A percentile compares a stretch with the other conserved stretches of the same genome.
phyloP scores from a whole-genome alignment of 1,284 basidiomycete genomes.

The Apiotrichum sp. region DNA sequence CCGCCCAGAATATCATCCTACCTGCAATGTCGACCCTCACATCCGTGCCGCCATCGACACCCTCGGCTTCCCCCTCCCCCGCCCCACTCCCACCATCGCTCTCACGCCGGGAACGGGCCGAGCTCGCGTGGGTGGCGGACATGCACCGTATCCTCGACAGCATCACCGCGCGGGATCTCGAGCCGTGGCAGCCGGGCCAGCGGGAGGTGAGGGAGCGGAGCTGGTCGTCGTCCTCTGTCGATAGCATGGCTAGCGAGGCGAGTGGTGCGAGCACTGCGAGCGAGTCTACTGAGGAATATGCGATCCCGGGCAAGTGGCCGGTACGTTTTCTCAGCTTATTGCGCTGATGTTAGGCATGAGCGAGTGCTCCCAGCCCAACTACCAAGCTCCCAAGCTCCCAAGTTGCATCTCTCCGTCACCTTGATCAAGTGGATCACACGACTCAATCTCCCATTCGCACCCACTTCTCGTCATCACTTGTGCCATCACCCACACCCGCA shows the following conservation, averaged over 20 bases:
- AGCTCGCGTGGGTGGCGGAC: neutral
- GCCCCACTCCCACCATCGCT: neutral
- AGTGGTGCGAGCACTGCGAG: neutral
- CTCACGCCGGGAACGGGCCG: neutral
- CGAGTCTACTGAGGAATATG: no score
- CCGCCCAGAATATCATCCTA: no score
- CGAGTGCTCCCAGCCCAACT: no score
- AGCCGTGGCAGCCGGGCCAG: neutral
- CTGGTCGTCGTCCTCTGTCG: neutral
- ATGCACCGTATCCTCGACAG: neutral
- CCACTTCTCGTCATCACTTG: no score
- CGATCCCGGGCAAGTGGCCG: no score
- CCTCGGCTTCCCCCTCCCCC: neutral
- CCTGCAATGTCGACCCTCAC: neutral
- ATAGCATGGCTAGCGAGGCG: neutral
- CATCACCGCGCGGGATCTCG: neutral
- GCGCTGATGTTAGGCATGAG: no score
- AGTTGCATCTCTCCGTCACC: no score
- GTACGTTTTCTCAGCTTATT: no score
- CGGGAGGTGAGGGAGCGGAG: neutral
- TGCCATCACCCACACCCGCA: no score
- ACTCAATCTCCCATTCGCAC: no score
- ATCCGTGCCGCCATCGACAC: neutral
- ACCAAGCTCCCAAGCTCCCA: no score
- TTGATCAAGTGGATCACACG: no score